Conservation (phyloP, 179 eudicot genomes). For the Beta corolliflora region DNA sequence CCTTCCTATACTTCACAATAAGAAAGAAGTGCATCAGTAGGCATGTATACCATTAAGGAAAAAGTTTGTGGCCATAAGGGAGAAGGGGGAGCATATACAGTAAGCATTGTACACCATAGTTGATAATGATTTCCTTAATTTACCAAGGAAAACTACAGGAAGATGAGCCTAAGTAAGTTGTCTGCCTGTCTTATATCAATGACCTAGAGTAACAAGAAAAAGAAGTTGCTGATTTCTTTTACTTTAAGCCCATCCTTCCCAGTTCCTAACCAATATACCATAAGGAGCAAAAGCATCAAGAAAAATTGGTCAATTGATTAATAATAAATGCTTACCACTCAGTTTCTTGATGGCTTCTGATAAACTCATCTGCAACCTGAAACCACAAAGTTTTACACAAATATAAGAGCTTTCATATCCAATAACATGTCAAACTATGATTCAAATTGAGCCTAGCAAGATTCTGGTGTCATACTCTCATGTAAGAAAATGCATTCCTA, state of each 20-base stretch:
- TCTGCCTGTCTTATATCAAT: background rate
- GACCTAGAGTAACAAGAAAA: background rate
- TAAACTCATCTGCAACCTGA: conserved; percentile 94
- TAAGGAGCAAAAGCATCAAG: background rate
- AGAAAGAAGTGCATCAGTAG: background rate
- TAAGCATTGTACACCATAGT: background rate
- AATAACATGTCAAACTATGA: background rate
- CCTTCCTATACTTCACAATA: background rate
- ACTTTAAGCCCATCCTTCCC: background rate
- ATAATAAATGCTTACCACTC: conserved; percentile 65
- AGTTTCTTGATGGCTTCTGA: conserved; percentile 86
- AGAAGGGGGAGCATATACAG: background rate
- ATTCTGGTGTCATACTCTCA: background rate
- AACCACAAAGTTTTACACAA: conserved; percentile 15
- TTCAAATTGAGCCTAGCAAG: conserved; percentile 1
- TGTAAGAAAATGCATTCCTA: conserved; percentile 9
- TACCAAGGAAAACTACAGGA: background rate
- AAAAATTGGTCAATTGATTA: background rate
- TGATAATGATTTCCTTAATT: background rate
- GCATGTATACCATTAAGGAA: background rate
- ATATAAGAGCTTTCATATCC: conserved; percentile 7
- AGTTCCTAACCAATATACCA: background rate
- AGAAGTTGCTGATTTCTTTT: background rate
- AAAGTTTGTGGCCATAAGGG: background rate
- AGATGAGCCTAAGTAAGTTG: background rate